Base-by-base conservation (phyloP, 176 grass and related monocot species). In the Oryza officinalis region DNA sequence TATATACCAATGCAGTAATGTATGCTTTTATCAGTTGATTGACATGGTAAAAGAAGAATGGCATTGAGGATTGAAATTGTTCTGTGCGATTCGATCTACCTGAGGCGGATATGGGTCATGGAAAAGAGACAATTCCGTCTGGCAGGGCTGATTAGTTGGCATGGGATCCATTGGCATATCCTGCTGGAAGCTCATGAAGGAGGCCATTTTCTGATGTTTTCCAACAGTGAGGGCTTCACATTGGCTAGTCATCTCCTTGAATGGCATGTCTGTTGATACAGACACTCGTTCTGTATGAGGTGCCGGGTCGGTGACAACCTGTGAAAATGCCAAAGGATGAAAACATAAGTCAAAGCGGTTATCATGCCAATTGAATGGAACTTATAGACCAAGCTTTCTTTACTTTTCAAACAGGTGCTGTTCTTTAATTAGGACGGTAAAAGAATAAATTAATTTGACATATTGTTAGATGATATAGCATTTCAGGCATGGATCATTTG, bases 161-260 rank as follows among this genome's bases (percentile, higher is more conserved):
- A 52, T 11, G 6, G 75, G 41, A 14, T 25, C 40, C 5, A 54
- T n/a, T 63, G 87, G 84, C 64, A 69, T 46, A 46, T 75, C 80
- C 25, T 84, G 81, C 79, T 91, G 85, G 71, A 86, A 81, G 75
- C 80, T 94, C 86, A 95, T 81, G 81, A 99, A 91, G 78, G 88
- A 76, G 17, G 88, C 91, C 97, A 99, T 91, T 78, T 99, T 99
- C 72, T 92, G 91, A 69, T 96, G 93, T 81, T 99, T 99, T 47
- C 86, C 91, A 10, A 94, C 86, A 14, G 91, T 85, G 28, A 99
- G 86, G 83, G 97, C 97, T 67, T 98, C 91, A 2, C 92, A 94
- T 15, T 94, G 89, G 82, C 80, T 84, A 75, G 86, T 88, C 92
- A 94, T 94, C 50, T 91, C 92, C 78, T 84, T 94, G 83, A 89